phyloP scores from a whole-genome alignment of 1,284 basidiomycete species.

The Earliella scabrosa region DNA sequence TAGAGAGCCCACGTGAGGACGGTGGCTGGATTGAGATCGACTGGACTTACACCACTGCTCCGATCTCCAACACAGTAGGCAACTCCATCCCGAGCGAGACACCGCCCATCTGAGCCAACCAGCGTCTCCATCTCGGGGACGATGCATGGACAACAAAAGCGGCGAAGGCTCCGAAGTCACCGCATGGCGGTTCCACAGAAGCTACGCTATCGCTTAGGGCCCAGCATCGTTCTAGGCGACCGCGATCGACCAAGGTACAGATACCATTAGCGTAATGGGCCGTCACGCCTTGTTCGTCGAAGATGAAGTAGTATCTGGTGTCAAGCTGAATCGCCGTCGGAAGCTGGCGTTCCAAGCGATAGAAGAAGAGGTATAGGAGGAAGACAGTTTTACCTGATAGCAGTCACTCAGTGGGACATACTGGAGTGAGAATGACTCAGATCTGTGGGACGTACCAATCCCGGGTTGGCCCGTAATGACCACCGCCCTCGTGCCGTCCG shows the following conservation, averaged over 20 bases:
- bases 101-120: background rate
- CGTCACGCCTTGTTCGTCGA: background rate
- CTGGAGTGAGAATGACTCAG: too few species aligned
- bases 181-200: background rate
- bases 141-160: background rate
- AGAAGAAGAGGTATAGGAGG: background rate
- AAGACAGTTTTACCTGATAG: background rate
- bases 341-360: background rate
- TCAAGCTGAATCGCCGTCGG: background rate
- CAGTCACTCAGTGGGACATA: too few species aligned
- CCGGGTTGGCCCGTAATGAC: too few species aligned
- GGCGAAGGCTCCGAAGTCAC: background rate
- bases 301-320: background rate
- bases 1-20: too few species aligned
- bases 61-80: background rate
- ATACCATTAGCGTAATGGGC: background rate
- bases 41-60: background rate
- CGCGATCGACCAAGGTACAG: too few species aligned
- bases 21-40: background rate
- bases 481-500: too few species aligned
- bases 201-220: background rate
- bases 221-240: background rate
- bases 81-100: background rate
- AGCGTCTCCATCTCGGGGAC: background rate
- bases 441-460: too few species aligned